phyloP scores from a whole-genome alignment of 306 rosid genomes.

The Vigna hirtella region DNA sequence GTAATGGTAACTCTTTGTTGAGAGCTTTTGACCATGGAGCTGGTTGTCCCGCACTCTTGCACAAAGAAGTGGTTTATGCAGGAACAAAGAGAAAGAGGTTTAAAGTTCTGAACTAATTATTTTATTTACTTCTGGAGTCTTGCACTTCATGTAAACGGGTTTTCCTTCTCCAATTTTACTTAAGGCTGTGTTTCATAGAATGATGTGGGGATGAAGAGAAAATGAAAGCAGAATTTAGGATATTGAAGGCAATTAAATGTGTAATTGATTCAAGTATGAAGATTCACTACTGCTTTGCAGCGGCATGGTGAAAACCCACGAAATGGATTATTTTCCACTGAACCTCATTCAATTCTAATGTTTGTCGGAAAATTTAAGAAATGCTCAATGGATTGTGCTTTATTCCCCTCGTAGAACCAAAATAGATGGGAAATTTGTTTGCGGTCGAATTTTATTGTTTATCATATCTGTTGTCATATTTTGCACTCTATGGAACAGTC shows the following conservation, averaged over 20 bases:
- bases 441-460: not conserved
- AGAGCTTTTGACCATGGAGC: not conserved
- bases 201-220: not conserved
- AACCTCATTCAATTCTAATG: not conserved
- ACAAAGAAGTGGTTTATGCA: not conserved
- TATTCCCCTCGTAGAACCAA: not conserved
- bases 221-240: not conserved
- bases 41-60: not conserved
- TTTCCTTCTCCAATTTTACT: not conserved
- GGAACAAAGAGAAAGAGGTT: not conserved
- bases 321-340: not conserved
- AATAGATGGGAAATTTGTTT: not conserved
- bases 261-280: not conserved
- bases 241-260: not conserved
- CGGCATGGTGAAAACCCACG: not conserved
- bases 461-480: constrained; percentile 9
- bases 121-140: not conserved
- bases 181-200: constrained; percentile 13
- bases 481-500: not conserved
- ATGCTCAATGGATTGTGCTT: not conserved
- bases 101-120: constrained; percentile 9
- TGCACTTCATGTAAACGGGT: not conserved
- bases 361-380: not conserved
- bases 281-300: constrained; percentile 21
- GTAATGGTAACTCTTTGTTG: not conserved